Base-by-base conservation (phyloP, 176 grass and related monocot species). In the Olyra latifolia region DNA sequence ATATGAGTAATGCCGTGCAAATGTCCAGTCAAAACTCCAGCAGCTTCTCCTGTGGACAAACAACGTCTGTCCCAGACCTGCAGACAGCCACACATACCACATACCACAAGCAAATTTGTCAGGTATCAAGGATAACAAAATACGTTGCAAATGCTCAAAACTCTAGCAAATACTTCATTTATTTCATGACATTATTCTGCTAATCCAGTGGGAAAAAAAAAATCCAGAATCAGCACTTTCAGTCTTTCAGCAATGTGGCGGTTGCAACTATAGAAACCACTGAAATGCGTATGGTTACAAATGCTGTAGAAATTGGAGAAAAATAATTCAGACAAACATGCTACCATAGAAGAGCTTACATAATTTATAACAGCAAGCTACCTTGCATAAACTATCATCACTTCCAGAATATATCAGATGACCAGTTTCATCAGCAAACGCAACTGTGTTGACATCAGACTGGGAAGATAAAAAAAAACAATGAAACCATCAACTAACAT, bases 11-110 rank as follows among this genome's bases (percentile, higher is more conserved):
- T 69, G 8, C 94, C 94, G 45, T 97, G 86, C 74, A 93, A 85
- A 83, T 97, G 94, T 60, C 91, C 91, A 63, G 76, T 76, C 82
- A 97, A 61, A 82, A 93, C 81, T 29, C 94, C 94, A 52, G 91
- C 94, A 66, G 85, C 81, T 85, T 89, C 77, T 93, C 84, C 88
- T 85, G 83, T 25, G 10, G 66, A 83, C 78, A 91, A 86, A 80
- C 91, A 93, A 46, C 94, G 83, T 76, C 94, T 93, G 49, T 97
- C 94, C 91, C 94, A 97, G 17, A 97, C 94, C 91, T 97, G 85
- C 65, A 69, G 48, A 79, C 14, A 80, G 68, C 32, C 14, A 80
- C 35, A 87, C 44, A 82, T 83, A 70, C 75, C 13, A 32, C 20
- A 81, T n/a, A n/a, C 19, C 39, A 72, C 50, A 6, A 45, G 57